These are phyloP conservation scores for Nakazawaea ambrosiae DNA, from an alignment of 805 yeast species.

Conservation along the genomic window DNA sequence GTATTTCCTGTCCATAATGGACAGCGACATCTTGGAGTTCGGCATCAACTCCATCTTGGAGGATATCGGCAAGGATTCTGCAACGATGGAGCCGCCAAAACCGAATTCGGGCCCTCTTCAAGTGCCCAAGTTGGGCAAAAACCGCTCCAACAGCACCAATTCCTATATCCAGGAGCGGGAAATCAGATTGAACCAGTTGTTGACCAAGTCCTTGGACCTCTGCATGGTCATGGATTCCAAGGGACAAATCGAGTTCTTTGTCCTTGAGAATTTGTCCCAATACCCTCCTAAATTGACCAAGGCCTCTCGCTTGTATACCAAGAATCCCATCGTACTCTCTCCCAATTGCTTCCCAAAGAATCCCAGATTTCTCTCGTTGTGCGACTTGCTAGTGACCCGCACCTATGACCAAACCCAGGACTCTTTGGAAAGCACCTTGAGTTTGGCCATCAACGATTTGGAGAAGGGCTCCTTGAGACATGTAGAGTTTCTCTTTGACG, in stretches of 20 bases:
- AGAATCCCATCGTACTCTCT: constrained; percentile 7
- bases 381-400: constrained; percentile 17
- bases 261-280: constrained; percentile 42
- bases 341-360: constrained; percentile 24
- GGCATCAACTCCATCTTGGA: not conserved
- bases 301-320: constrained; percentile 28
- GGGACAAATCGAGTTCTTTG: constrained; percentile 36
- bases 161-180: not conserved
- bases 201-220: constrained; percentile 25
- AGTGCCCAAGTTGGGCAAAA: too few relatives aligned
- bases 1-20: constrained; percentile 15
- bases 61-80: not conserved
- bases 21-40: constrained; percentile 6
- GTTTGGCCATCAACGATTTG: constrained; percentile 39
- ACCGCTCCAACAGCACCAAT: not conserved
- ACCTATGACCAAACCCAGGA: constrained; percentile 4
- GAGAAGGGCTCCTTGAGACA: constrained; percentile 26
- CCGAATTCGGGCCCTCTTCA: too few relatives aligned
- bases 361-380: constrained; percentile 17
- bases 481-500: constrained; percentile 24
- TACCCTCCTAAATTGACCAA: constrained; percentile 50
- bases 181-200: constrained; percentile 9
- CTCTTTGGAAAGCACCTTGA: constrained; percentile 20
- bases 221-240: constrained; percentile 34
- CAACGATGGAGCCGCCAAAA: not conserved